Conservation (phyloP, 2,329 filamentous ascomycete species). For the Aspergillus vadensis region DNA sequence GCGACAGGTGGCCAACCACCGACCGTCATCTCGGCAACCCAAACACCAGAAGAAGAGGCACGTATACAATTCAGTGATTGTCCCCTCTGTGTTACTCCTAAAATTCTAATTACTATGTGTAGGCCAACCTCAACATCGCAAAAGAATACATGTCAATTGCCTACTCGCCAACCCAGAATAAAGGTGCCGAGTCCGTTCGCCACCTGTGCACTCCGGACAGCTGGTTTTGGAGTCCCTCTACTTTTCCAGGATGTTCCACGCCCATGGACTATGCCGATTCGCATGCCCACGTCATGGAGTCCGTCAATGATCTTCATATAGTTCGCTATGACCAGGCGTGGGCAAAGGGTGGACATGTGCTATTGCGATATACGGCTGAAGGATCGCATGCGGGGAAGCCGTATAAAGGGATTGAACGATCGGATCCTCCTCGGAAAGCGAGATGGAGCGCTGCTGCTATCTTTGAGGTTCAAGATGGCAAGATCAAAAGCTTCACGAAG, state of each 20-base stretch:
- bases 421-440: slow-evolving; percentile 31
- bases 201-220: slow-evolving; percentile 37
- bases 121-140: slow-evolving; percentile 35
- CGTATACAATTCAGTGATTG: background rate
- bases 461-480: slow-evolving; percentile 40
- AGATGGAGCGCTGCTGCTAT: slow-evolving; percentile 43
- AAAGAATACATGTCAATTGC: slow-evolving; percentile 44
- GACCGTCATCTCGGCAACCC: background rate
- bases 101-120: background rate
- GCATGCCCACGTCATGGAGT: slow-evolving; percentile 40
- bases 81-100: background rate
- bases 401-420: slow-evolving; percentile 39
- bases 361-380: slow-evolving; percentile 41
- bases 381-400: slow-evolving; percentile 39
- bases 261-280: slow-evolving; percentile 43
- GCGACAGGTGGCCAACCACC: background rate
- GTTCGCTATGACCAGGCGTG: slow-evolving; percentile 39
- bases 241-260: slow-evolving; percentile 40
- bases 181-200: slow-evolving; percentile 34
- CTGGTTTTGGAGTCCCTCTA: slow-evolving; percentile 41
- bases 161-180: slow-evolving; percentile 40
- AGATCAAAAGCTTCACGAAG: slow-evolving; percentile 41
- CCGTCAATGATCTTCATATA: slow-evolving; percentile 39
- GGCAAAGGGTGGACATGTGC: slow-evolving; percentile 39
- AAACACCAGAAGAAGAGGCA: background rate